These are phyloP conservation scores for Pythium aphanidermatum DNA, from an alignment of 352 stramenopile species.

Conservation along the genomic window DNA sequence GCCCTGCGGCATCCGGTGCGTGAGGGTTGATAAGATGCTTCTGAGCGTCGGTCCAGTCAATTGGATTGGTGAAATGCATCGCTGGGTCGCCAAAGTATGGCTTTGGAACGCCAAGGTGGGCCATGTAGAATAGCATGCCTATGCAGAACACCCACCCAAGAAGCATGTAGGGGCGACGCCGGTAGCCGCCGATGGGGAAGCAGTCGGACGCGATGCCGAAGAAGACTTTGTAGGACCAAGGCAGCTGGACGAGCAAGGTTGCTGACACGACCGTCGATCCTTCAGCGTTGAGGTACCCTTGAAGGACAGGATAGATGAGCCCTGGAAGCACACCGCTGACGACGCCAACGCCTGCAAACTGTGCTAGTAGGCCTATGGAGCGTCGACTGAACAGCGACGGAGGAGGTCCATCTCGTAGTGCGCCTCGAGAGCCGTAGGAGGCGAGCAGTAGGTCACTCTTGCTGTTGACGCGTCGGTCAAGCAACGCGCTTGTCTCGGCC, in stretches of 20 bases:
- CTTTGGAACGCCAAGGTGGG: constrained; percentile 1
- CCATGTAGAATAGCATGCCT: constrained; percentile 17
- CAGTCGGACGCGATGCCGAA: constrained; percentile 17
- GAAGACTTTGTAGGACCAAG: constrained; percentile 14
- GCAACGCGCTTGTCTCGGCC: too few species aligned
- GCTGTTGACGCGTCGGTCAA: too few species aligned
- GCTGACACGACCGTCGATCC: constrained; percentile 16
- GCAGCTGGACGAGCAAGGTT: constrained; percentile 13
- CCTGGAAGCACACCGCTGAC: constrained; percentile 10
- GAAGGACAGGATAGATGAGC: constrained; percentile 19
- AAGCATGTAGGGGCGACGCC: constrained; percentile 19
- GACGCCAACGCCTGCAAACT: constrained; percentile 8
- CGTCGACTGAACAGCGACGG: constrained; percentile 1
- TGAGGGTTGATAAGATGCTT: constrained; percentile 10
- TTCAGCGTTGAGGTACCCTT: constrained; percentile 23
- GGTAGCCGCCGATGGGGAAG: constrained; percentile 19
- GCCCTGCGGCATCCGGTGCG: constrained; percentile 21
- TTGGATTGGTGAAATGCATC: constrained; percentile 6
- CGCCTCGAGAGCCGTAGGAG: too few species aligned
- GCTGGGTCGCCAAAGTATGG: constrained; percentile 18
- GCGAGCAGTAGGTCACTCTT: too few species aligned
- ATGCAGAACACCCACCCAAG: constrained; percentile 16
- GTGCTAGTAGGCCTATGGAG: constrained; percentile 8
- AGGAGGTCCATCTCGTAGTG: not conserved
- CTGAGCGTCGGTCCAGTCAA: constrained; percentile 1